These are phyloP conservation scores for Brassica napus DNA, from an alignment of 345 rosid species.

Conservation along the genomic window DNA sequence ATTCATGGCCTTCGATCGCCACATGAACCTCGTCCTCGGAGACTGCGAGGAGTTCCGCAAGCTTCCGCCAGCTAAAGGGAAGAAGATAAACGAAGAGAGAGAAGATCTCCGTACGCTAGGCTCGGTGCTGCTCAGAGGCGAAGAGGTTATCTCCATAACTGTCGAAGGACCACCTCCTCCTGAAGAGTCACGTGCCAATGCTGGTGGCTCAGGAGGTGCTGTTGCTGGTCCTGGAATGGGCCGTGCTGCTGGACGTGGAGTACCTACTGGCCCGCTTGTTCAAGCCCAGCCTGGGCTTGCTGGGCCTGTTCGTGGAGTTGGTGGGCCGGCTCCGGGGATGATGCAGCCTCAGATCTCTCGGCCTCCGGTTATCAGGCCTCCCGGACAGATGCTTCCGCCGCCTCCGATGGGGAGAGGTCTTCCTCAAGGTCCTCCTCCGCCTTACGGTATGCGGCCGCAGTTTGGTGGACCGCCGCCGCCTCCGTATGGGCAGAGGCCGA, in stretches of 20 bases:
- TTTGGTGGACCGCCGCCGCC: conserved; percentile 52
- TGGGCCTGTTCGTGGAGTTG: conserved; percentile 94
- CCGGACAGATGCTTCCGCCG: conserved; percentile 76
- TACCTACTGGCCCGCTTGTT: conserved; percentile 79
- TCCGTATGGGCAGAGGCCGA: conserved; percentile 66
- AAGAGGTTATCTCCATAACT: too few relatives aligned
- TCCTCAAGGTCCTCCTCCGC: too few relatives aligned
- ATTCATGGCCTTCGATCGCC: conserved; percentile 99
- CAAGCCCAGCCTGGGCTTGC: conserved; percentile 98
- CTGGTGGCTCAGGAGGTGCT: conserved; percentile 56
- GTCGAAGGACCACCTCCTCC: conserved; percentile 99
- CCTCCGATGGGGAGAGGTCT: conserved; percentile 61
- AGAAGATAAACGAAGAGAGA: conserved; percentile 72
- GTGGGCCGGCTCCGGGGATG: conserved; percentile 96
- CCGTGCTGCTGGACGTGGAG: conserved; percentile 96
- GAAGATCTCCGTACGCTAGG: conserved; percentile 98
- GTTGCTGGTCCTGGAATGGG: conserved; percentile 86
- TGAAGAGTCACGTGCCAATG: conserved; percentile 90
- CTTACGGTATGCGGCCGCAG: conserved; percentile 77
- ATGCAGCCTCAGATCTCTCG: conserved; percentile 97
- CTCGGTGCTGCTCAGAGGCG: too few relatives aligned
- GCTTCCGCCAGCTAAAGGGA: conserved; percentile 90
- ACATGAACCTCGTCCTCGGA: conserved; percentile 96
- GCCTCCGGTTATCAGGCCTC: conserved; percentile 82
- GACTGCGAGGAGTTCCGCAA: conserved; percentile 99